Evolutionary conservation across 148 eudicot genomes (phyloP).

Genomic region (Pouteria glomerata): DNA sequence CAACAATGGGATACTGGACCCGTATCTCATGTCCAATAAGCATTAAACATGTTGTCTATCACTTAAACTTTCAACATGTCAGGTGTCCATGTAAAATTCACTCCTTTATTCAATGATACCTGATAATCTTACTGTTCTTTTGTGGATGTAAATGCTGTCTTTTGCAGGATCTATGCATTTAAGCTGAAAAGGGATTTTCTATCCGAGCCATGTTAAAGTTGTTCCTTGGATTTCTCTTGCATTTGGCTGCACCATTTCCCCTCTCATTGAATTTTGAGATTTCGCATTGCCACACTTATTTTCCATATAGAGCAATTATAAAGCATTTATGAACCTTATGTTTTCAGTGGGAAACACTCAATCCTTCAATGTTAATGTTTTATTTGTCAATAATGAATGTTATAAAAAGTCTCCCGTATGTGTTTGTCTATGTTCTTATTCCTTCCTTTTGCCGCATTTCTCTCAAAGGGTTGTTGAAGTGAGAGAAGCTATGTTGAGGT

Average conservation of each 20-base stretch:
- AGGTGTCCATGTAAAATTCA: too few relatives aligned
- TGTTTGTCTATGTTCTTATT: not conserved
- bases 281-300: not conserved
- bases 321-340: not conserved
- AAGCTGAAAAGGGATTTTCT: not conserved
- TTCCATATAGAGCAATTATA: not conserved
- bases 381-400: not conserved
- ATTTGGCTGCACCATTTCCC: not conserved
- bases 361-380: not conserved
- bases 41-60: too few relatives aligned
- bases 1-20: too few relatives aligned
- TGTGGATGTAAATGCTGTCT: not conserved
- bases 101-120: not conserved
- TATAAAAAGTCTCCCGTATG: not conserved
- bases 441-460: too few relatives aligned
- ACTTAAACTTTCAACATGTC: too few relatives aligned
- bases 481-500: not conserved
- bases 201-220: not conserved
- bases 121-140: not conserved
- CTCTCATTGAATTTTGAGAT: conserved; percentile 6
- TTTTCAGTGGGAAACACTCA: not conserved
- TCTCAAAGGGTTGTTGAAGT: not conserved
- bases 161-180: conserved; percentile 6
- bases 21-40: too few relatives aligned
- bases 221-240: not conserved